Evolutionary conservation across 2,329 filamentous ascomycete species (phyloP).

Genomic region (Thielaviopsis euricoi): DNA sequence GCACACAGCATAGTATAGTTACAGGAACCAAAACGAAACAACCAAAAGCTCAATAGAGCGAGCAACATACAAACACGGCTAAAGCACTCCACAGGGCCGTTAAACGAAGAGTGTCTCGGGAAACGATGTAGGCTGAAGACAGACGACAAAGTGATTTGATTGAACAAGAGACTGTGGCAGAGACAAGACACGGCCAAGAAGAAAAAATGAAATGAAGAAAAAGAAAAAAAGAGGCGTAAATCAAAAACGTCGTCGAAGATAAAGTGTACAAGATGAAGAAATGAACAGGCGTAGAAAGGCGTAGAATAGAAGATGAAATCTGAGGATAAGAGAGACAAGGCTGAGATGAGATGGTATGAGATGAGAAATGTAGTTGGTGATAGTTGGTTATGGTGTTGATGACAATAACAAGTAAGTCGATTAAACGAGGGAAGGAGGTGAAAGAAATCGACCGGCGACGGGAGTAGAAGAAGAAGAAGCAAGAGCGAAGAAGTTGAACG

Average conservation of each 20-base stretch:
- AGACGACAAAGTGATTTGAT: neutral
- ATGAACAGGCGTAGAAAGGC: neutral
- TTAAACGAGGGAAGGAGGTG: neutral
- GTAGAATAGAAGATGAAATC: neutral
- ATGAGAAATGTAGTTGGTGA: no score
- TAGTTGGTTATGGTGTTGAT: neutral
- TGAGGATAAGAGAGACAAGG: neutral
- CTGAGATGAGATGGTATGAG: neutral
- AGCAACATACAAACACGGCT: neutral
- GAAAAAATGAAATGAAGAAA: neutral
- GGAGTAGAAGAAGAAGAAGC: no score
- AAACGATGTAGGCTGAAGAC: neutral
- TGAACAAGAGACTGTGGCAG: neutral
- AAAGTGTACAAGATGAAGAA: neutral
- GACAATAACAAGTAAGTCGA: no score
- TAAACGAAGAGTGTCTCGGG: neutral
- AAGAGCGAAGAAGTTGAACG: neutral
- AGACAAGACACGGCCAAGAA: neutral
- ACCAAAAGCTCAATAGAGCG: neutral
- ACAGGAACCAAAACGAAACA: neutral
- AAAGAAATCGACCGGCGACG: neutral
- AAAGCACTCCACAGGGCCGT: neutral
- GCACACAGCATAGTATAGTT: neutral
- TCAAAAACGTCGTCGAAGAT: neutral
- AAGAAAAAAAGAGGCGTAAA: neutral